phyloP scores from a whole-genome alignment of 2,329 filamentous ascomycete species.

The Aspergillus intermedius region DNA sequence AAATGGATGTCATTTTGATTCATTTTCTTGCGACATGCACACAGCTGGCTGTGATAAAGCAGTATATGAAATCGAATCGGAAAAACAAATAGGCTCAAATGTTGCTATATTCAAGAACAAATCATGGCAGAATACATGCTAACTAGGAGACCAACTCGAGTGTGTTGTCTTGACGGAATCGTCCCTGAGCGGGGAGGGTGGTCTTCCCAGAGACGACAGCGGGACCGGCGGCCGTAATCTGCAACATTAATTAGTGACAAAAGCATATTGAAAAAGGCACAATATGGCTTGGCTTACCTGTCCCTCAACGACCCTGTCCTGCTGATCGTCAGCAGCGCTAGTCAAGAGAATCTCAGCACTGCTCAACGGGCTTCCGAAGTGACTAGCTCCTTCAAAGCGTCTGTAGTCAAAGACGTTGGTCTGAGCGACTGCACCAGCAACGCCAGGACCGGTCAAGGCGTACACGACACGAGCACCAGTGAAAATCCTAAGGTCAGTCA shows the following conservation, averaged over 20 bases:
- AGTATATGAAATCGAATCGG: not conserved
- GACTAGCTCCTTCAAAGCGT: conserved; percentile 42
- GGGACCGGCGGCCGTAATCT: conserved; percentile 68
- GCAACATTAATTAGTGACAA: conserved; percentile 10
- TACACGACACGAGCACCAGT: conserved; percentile 76
- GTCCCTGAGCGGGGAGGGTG: conserved; percentile 57
- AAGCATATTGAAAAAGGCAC: not conserved
- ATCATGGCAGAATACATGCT: not conserved
- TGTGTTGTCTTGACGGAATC: conserved; percentile 66
- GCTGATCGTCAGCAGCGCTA: conserved; percentile 27
- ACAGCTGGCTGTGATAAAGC: not conserved
- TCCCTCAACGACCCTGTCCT: conserved; percentile 46
- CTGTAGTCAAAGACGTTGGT: conserved; percentile 86
- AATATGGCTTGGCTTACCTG: conserved; percentile 48
- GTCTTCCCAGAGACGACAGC: conserved; percentile 64
- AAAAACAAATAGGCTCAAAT: not conserved
- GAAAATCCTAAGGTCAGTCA: conserved; percentile 77
- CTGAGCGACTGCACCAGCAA: conserved; percentile 87
- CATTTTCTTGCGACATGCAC: conserved; percentile 1
- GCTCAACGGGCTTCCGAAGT: conserved; percentile 78
- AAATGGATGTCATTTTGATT: conserved; percentile 10
- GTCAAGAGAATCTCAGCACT: conserved; percentile 68
- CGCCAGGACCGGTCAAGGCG: conserved; percentile 69
- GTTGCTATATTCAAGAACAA: not conserved
- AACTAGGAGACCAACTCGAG: conserved; percentile 45